A percentile compares a stretch with the other conserved stretches of the same genome.
phyloP scores from a whole-genome alignment of 2,329 filamentous ascomycete species.

The Diaporthe ampelina region DNA sequence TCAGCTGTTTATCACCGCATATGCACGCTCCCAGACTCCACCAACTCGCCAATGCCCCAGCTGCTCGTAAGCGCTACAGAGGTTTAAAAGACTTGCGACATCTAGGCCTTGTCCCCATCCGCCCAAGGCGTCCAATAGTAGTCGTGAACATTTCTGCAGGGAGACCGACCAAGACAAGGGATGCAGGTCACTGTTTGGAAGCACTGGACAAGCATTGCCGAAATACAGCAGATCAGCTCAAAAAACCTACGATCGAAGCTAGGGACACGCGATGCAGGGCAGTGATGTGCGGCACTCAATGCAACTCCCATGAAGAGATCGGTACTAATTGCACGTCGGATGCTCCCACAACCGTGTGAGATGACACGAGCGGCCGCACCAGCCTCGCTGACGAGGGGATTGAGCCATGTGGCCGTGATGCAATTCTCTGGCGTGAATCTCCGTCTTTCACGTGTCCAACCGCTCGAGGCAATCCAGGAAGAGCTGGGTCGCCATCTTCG shows the following conservation, averaged over 20 bases:
- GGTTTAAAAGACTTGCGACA: slow-evolving; percentile 2
- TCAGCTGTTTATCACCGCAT: slow-evolving; percentile 25
- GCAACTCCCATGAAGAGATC: slow-evolving; percentile 24
- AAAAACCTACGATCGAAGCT: slow-evolving; percentile 9
- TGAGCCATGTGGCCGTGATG: slow-evolving; percentile 10
- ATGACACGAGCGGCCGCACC: slow-evolving; percentile 16
- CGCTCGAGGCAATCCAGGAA: not conserved
- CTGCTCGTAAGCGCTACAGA: slow-evolving; percentile 29
- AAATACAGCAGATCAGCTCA: slow-evolving; percentile 21
- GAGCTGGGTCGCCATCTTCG: slow-evolving; percentile 25
- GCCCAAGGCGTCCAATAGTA: slow-evolving; percentile 24
- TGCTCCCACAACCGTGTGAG: slow-evolving; percentile 15
- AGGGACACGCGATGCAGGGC: slow-evolving; percentile 28
- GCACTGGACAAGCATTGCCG: slow-evolving; percentile 14
- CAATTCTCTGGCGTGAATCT: not conserved
- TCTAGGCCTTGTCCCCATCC: slow-evolving; percentile 20
- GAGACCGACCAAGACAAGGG: slow-evolving; percentile 29
- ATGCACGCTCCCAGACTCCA: slow-evolving; percentile 13
- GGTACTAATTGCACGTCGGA: not conserved
- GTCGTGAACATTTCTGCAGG: slow-evolving; percentile 17
- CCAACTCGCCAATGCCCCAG: slow-evolving; percentile 4
- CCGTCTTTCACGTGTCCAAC: not conserved
- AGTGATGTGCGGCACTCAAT: slow-evolving; percentile 6
- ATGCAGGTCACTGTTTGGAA: slow-evolving; percentile 29
- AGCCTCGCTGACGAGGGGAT: slow-evolving; percentile 4